Base-by-base conservation (phyloP, 192 early-diverging fungal genomes). In the Haplosporangium gracile region DNA sequence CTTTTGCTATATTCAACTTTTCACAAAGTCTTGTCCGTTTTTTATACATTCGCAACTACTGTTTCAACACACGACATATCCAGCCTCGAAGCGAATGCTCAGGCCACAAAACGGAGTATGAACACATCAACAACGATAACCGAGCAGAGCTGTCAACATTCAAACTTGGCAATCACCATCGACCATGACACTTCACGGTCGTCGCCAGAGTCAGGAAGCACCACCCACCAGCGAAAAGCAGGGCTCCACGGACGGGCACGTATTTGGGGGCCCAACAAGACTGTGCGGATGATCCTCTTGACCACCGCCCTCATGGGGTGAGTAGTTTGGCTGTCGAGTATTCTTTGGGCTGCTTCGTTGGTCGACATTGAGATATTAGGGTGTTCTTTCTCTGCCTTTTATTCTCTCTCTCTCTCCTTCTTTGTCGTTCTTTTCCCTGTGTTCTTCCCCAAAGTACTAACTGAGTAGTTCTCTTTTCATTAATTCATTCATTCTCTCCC, bases 241-340 rank as follows among this genome's bases (percentile, higher is more conserved):
- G 84, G 84, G 18, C 77, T 86, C 26, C 79, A 86, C 70, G 84
- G 84, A 1, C 75, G 79, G 47, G 84, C 87, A 2, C 78, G 72
- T 43, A 86, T 90, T 43, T 82, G 82, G 83, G 90, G 90, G 0
- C 72, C 80, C 3, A 91, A 69, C 76, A 88, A 68, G 76, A 89
- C 86, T 10, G 63, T 81, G 3, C 84, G 86, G 57, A 90, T 93
- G 81, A 80, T 94, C 36, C 83, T 92, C 38, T 76, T 94, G 34
- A 93, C 93, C 2, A 83, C 90, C 16, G 90, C 89, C 11, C 78
- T 94, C 34, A 91, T 90, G 42, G 93, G 93, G 83, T 91, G 88
- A 87, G 77, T 40, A 32, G 0, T 15, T 38, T 74, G 5, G 39
- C n/a, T 32, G 20, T 32, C 32, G 6, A 53, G 1, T 32, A 16